Percentiles rank a stretch among this genome's conserved stretches.
These are phyloP conservation scores for Botrytis elliptica DNA, from an alignment of 2,329 filamentous ascomycete species.

Conservation along the genomic window DNA sequence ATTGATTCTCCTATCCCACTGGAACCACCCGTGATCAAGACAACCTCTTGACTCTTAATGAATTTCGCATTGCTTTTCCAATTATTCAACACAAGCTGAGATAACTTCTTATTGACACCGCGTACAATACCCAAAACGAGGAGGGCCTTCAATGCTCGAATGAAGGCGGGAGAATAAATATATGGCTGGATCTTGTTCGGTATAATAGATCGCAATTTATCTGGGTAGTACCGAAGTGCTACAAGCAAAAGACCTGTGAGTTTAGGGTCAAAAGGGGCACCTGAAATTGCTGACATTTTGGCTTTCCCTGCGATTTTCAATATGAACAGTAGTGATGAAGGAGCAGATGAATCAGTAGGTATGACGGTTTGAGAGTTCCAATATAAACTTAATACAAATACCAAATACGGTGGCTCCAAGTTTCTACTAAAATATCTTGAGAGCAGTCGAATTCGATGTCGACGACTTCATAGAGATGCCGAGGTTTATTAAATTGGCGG, in stretches of 20 bases:
- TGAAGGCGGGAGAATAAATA: slow-evolving; percentile 27
- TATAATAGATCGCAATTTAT: slow-evolving; percentile 28
- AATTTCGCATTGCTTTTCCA: slow-evolving; percentile 52
- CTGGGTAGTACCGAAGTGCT: slow-evolving; percentile 32
- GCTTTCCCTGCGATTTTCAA: background rate
- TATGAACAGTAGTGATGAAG: background rate
- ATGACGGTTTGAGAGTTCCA: background rate
- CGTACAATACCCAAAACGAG: slow-evolving; percentile 51
- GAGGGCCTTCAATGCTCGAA: slow-evolving; percentile 37
- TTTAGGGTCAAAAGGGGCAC: slow-evolving; percentile 22
- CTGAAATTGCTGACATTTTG: slow-evolving; percentile 6
- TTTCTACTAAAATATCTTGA: background rate
- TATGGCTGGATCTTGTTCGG: slow-evolving; percentile 26
- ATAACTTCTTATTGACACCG: slow-evolving; percentile 51
- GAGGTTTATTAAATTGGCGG: background rate
- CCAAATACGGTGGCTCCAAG: background rate
- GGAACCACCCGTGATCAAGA: slow-evolving; percentile 72
- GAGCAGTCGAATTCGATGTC: background rate
- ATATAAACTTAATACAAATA: background rate
- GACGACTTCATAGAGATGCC: background rate
- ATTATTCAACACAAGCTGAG: slow-evolving; percentile 49
- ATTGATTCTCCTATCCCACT: slow-evolving; percentile 61
- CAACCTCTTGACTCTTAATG: slow-evolving; percentile 65
- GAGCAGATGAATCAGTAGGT: background rate
- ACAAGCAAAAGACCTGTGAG: slow-evolving; percentile 31